phyloP scores from a whole-genome alignment of 805 yeast genomes.

The Lipomyces lipofer region DNA sequence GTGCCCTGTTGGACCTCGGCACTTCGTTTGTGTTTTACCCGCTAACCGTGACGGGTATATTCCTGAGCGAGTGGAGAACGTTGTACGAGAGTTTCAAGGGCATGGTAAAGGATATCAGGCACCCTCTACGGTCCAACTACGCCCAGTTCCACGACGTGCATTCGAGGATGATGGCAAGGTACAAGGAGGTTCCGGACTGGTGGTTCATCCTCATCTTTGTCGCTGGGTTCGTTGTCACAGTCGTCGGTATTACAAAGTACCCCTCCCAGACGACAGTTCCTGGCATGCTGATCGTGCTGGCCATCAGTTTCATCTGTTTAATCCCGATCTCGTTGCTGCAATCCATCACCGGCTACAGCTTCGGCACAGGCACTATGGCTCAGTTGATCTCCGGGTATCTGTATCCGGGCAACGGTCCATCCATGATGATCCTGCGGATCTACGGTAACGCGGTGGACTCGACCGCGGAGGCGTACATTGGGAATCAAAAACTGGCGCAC shows the following conservation, averaged over 20 bases:
- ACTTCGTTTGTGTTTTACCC: conserved; percentile 48
- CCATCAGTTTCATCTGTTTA: conserved; percentile 44
- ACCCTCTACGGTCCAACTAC: conserved; percentile 36
- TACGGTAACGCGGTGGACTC: conserved; percentile 59
- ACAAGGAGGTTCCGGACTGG: conserved; percentile 48
- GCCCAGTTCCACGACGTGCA: conserved; percentile 36
- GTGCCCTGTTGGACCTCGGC: conserved; percentile 41
- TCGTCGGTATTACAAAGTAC: conserved; percentile 39
- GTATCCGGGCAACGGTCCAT: conserved; percentile 54
- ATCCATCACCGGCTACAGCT: conserved; percentile 44
- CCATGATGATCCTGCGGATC: conserved; percentile 53
- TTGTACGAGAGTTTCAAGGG: background rate
- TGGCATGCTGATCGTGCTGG: conserved; percentile 51
- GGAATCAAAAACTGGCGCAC: conserved; percentile 57
- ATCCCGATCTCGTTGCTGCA: conserved; percentile 63
- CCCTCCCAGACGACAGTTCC: conserved; percentile 49
- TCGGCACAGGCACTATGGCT: conserved; percentile 40
- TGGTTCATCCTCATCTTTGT: conserved; percentile 49
- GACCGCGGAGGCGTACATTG: conserved; percentile 62
- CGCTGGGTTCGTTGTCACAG: conserved; percentile 47
- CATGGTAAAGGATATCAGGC: conserved; percentile 1
- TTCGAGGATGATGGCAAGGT: conserved; percentile 11
- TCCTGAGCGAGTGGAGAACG: conserved; percentile 13
- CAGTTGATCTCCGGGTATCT: conserved; percentile 17
- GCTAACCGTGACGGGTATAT: background rate